Conservation (phyloP, 352 stramenopile genomes). For the Pythium monospermum region DNA sequence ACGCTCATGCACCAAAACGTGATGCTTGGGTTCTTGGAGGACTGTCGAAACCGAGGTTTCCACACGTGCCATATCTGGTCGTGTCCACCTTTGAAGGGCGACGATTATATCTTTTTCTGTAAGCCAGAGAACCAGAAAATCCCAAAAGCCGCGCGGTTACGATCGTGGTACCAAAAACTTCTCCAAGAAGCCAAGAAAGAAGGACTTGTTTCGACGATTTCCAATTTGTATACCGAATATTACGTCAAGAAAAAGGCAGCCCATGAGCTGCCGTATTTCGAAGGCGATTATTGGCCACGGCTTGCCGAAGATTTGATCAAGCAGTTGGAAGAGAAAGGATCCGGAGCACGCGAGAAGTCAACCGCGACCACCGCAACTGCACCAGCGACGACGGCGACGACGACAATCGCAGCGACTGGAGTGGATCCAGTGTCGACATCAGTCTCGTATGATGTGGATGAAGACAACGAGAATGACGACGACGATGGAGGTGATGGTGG, state of each 20-base stretch:
- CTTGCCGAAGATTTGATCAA: slow-evolving; percentile 99
- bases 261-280: slow-evolving; percentile 96
- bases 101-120: slow-evolving; percentile 90
- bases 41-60: slow-evolving; percentile 85
- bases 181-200: slow-evolving; percentile 78
- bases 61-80: slow-evolving; percentile 89
- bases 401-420: background rate
- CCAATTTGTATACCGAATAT: slow-evolving; percentile 83
- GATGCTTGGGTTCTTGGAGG: slow-evolving; percentile 83
- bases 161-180: slow-evolving; percentile 85
- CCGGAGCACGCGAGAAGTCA: slow-evolving; percentile 21
- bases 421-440: background rate
- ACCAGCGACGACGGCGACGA: background rate
- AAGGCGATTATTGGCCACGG: slow-evolving; percentile 98
- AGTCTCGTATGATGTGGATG: slow-evolving; percentile 4
- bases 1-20: slow-evolving; percentile 88
- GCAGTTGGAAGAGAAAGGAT: slow-evolving; percentile 93
- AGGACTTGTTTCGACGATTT: slow-evolving; percentile 74
- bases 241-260: slow-evolving; percentile 86
- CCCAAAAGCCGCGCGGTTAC: slow-evolving; percentile 79
- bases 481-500: slow-evolving; percentile 16
- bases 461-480: slow-evolving; percentile 16
- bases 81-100: slow-evolving; percentile 82
- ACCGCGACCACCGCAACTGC: slow-evolving; percentile 5
- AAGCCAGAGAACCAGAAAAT: slow-evolving; percentile 90